phyloP scores from a whole-genome alignment of 805 yeast genomes.

The Kodamaea jinghongensis region DNA sequence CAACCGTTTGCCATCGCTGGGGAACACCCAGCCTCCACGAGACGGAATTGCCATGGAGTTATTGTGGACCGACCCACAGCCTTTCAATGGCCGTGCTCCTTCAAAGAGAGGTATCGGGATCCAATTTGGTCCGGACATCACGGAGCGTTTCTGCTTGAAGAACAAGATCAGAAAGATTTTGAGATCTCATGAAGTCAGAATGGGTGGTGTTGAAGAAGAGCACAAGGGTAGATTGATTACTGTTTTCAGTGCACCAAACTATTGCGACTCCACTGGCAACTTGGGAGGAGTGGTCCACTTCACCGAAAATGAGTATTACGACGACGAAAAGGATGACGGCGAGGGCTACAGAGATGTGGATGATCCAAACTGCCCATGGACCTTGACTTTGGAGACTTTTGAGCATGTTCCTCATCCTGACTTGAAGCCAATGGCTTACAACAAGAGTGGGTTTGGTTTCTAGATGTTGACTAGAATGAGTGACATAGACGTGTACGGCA shows the following conservation, averaged over 20 bases:
- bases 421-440: slow-evolving; percentile 91
- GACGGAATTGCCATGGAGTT: slow-evolving; percentile 95
- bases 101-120: slow-evolving; percentile 94
- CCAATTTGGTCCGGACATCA: slow-evolving; percentile 96
- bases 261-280: slow-evolving; percentile 91
- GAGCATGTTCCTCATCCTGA: slow-evolving; percentile 88
- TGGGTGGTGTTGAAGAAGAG: slow-evolving; percentile 85
- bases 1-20: slow-evolving; percentile 56
- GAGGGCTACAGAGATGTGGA: slow-evolving; percentile 38
- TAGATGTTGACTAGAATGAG: too few species aligned
- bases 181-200: slow-evolving; percentile 93
- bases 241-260: slow-evolving; percentile 97
- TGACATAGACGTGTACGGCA: too few species aligned
- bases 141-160: slow-evolving; percentile 67
- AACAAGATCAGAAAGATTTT: slow-evolving; percentile 78
- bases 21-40: slow-evolving; percentile 75
- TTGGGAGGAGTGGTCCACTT: slow-evolving; percentile 86
- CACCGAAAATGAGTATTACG: slow-evolving; percentile 43
- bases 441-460: slow-evolving; percentile 44
- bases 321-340: slow-evolving; percentile 43
- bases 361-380: slow-evolving; percentile 44
- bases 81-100: slow-evolving; percentile 70
- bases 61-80: slow-evolving; percentile 96
- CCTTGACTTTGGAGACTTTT: slow-evolving; percentile 57
- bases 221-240: slow-evolving; percentile 86